These are phyloP conservation scores for Amaranthus hypochondriacus DNA, from an alignment of 148 eudicot genomes.

Conservation along the genomic window DNA sequence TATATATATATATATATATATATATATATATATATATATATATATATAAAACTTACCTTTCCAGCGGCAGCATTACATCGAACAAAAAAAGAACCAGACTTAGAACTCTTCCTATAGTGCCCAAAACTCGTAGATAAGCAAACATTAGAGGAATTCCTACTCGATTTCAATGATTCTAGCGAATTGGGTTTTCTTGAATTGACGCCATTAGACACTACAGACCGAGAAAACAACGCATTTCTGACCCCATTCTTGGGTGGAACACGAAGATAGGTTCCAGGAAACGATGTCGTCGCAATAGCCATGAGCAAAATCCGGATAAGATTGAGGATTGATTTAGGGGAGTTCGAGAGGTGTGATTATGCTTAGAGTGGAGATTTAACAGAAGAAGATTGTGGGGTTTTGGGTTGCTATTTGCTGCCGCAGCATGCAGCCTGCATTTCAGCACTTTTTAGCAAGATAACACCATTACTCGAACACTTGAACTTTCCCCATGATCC, in stretches of 20 bases:
- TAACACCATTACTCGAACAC: no score
- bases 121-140: slow-evolving; percentile 20
- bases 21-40: no score
- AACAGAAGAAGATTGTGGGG: no score
- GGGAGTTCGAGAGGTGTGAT: background rate
- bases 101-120: slow-evolving; percentile 16
- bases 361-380: background rate
- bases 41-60: slow-evolving; percentile 5
- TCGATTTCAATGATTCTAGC: slow-evolving; percentile 24
- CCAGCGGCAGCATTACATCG: slow-evolving; percentile 64
- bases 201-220: slow-evolving; percentile 27
- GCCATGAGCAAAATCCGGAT: background rate
- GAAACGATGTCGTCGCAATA: slow-evolving; percentile 26
- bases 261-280: slow-evolving; percentile 13
- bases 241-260: slow-evolving; percentile 18
- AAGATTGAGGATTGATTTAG: background rate
- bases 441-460: no score
- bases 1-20: no score
- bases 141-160: slow-evolving; percentile 24
- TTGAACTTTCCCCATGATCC: no score
- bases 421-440: no score
- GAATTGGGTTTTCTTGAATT: slow-evolving; percentile 17
- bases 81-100: slow-evolving; percentile 39
- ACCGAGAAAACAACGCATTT: slow-evolving; percentile 30
- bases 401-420: no score